Percentiles rank a stretch among this genome's conserved stretches.
Evolutionary conservation across 768 basidiomycete species (phyloP).

Genomic region (Rhizopogon rudus): DNA sequence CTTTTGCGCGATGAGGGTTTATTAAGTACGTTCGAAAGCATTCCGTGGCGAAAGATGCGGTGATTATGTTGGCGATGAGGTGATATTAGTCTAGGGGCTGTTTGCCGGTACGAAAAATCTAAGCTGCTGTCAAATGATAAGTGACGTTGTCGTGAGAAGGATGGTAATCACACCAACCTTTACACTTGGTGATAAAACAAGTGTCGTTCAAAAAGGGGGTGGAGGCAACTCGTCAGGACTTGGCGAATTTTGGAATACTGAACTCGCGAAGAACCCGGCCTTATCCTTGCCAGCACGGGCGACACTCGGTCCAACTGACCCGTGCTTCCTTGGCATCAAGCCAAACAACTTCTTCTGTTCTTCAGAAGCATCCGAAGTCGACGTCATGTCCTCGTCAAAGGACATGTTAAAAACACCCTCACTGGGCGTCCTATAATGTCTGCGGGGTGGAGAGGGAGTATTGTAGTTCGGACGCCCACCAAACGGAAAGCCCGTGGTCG

Average conservation of each 20-base stretch:
- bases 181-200: conserved; percentile 32
- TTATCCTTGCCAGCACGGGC: conserved; percentile 26
- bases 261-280: conserved; percentile 69
- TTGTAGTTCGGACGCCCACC: conserved; percentile 16
- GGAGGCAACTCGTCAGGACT: conserved; percentile 78
- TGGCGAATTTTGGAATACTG: conserved; percentile 82
- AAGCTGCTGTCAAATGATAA: conserved; percentile 18
- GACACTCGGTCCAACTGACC: conserved; percentile 23
- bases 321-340: conserved; percentile 24
- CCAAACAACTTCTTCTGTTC: conserved; percentile 31
- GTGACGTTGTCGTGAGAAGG: neutral
- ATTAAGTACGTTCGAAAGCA: conserved; percentile 18
- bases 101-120: conserved; percentile 34
- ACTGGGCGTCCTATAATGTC: conserved; percentile 60
- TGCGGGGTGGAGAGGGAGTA: conserved; percentile 35
- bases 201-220: conserved; percentile 49
- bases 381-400: conserved; percentile 58
- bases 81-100: conserved; percentile 35
- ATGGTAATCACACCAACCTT: conserved; percentile 30
- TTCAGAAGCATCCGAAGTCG: conserved; percentile 36
- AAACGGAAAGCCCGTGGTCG: conserved; percentile 37
- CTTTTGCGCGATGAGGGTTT: conserved; percentile 1
- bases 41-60: conserved; percentile 19
- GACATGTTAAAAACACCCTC: conserved; percentile 75
- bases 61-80: conserved; percentile 24